phyloP scores from a whole-genome alignment of 2,329 filamentous ascomycete genomes.

The Fusarium sp. region DNA sequence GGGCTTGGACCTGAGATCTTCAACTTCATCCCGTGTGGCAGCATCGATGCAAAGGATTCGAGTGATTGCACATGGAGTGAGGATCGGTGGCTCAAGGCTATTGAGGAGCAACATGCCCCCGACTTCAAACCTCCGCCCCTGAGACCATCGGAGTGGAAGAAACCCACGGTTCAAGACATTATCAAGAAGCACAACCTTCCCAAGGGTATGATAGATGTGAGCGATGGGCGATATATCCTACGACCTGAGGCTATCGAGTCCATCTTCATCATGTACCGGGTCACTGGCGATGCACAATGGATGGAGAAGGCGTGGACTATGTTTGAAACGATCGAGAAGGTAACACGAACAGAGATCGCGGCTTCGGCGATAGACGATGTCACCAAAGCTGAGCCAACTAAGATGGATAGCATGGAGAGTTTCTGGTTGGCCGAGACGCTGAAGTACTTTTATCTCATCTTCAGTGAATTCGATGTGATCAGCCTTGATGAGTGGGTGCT shows the following conservation, averaged over 20 bases:
- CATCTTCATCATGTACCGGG: slow-evolving; percentile 81
- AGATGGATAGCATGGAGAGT: slow-evolving; percentile 77
- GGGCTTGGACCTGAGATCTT: slow-evolving; percentile 72
- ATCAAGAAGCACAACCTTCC: slow-evolving; percentile 56
- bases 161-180: slow-evolving; percentile 44
- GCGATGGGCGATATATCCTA: slow-evolving; percentile 72
- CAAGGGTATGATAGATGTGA: slow-evolving; percentile 67
- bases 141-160: slow-evolving; percentile 43
- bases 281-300: slow-evolving; percentile 76
- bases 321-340: slow-evolving; percentile 73
- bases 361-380: slow-evolving; percentile 77
- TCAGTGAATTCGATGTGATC: slow-evolving; percentile 69
- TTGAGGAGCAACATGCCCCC: slow-evolving; percentile 43
- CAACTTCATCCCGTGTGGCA: slow-evolving; percentile 60
- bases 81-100: slow-evolving; percentile 48
- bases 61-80: slow-evolving; percentile 55
- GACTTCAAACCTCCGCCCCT: slow-evolving; percentile 45
- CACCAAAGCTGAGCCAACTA: slow-evolving; percentile 49
- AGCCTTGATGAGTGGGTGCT: slow-evolving; percentile 74
- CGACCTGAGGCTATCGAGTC: slow-evolving; percentile 84
- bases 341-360: slow-evolving; percentile 72
- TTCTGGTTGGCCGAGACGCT: slow-evolving; percentile 80
- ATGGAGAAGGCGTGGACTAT: slow-evolving; percentile 80
- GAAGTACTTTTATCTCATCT: slow-evolving; percentile 76
- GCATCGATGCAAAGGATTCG: slow-evolving; percentile 43